Conservation (phyloP, 2,329 filamentous ascomycete species). For the Periglandula ipomoeae region DNA sequence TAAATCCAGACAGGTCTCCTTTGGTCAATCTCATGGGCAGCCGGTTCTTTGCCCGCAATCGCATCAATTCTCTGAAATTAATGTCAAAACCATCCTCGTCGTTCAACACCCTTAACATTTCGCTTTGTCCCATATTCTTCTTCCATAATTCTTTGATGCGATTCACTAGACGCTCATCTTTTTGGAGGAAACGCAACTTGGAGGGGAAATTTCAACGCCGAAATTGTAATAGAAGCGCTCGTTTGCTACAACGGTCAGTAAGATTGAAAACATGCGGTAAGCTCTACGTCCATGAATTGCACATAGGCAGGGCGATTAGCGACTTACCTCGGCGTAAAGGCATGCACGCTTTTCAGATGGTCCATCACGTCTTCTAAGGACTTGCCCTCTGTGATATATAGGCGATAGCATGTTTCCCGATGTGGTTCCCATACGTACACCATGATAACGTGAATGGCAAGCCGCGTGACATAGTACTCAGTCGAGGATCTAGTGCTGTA, state of each 20-base stretch:
- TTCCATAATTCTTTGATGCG: slow-evolving; percentile 73
- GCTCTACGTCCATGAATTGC: not conserved
- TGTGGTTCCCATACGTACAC: slow-evolving; percentile 39
- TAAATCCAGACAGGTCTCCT: too few relatives aligned
- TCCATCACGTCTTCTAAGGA: slow-evolving; percentile 66
- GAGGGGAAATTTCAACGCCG: slow-evolving; percentile 71
- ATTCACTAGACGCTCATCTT: slow-evolving; percentile 56
- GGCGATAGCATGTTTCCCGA: slow-evolving; percentile 36
- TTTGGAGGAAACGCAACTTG: slow-evolving; percentile 64
- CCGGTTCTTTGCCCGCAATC: slow-evolving; percentile 59
- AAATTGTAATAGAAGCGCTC: slow-evolving; percentile 68
- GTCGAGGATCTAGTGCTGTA: too few relatives aligned
- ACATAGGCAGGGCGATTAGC: slow-evolving; percentile 13
- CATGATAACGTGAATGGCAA: slow-evolving; percentile 22
- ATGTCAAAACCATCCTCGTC: slow-evolving; percentile 64
- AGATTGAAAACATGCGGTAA: slow-evolving; percentile 12
- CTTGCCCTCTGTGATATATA: slow-evolving; percentile 70
- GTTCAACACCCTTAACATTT: slow-evolving; percentile 63
- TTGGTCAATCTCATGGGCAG: slow-evolving; percentile 56
- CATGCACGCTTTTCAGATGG: slow-evolving; percentile 54
- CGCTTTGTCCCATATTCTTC: slow-evolving; percentile 58
- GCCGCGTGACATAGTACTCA: too few relatives aligned
- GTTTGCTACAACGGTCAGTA: slow-evolving; percentile 45
- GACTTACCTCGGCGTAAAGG: slow-evolving; percentile 65
- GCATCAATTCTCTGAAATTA: slow-evolving; percentile 60